Evolutionary conservation across 345 rosid genomes (phyloP), one percentile per base, ranked within the genome.

Genomic region (Brassica cretica): DNA sequence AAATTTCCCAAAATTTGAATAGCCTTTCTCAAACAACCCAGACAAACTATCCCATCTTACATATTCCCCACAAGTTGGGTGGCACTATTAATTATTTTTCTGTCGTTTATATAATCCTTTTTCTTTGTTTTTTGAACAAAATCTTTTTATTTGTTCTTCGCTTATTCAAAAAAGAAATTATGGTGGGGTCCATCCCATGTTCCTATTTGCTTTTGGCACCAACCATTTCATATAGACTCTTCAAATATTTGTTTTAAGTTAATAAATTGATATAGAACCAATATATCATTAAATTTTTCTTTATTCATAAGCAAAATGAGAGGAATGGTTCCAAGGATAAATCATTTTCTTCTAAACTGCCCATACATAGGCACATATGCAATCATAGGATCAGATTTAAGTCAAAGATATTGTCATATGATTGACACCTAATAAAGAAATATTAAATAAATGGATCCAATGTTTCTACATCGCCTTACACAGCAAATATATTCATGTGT

Each of bases 1-100:
- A 46, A 14, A 35, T 35, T 35, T 35, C 41, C 9, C 41, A 35
- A 35, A 35, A 35, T 35, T 35, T 35, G 41, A 51, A 51, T 51
- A 51, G 16, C 56, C 8, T 51, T n/a, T 51, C 56, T 51, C 56
- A 51, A 51, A 51, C 18, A 51, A 51, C 56, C 18, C 18, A 51
- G 56, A 51, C 56, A 51, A 88, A 82, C 80, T 69, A 71, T 78
- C 81, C 73, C 86, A 79, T 80, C 83, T 88, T 84, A 82, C 87
- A 85, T 84, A 90, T 85, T 79, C 88, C 85, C 89, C 84, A 84
- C 94, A 85, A 87, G 88, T 85, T 89, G 86, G 92, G 87, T 89
- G 83, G 75, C 83, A 80, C 71, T 35, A 77, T 85, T 88, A 73
- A 80, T 83, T 80, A 58, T 69, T 69, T 63, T 74, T 74, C 65